Evolutionary conservation across 805 yeast genomes (phyloP), one percentile per base, ranked within the genome.

Genomic region (Nakazawaea ernobii): DNA sequence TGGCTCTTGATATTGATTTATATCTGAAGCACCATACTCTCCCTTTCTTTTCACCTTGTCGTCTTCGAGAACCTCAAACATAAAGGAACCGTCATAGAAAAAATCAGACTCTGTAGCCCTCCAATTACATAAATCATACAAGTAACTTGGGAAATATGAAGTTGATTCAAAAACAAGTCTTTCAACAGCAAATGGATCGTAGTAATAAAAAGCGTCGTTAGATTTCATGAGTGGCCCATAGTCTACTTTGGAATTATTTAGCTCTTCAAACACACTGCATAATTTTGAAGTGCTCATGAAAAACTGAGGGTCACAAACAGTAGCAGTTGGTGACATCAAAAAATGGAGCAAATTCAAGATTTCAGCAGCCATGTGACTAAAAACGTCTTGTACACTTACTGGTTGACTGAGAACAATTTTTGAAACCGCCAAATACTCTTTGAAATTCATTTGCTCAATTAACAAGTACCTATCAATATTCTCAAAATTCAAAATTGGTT

Each of bases 261-360:
- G 35, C 30, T 20, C 8, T 4, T 33, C 27, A 11, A 44, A 9
- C 1, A 24, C n/a, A 14, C 5, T 26, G 32, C 42, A 29, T 6
- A 44, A 24, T 8, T 32, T n/a, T 13, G 28, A 15, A 7, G 30
- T 15, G 7, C 38, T 29, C 4, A 11, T 11, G 28, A 14, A 47
- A 38, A 47, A 42, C 4, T n/a, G 24, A 7, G 50, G 42, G 29
- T 48, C 50, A 43, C 46, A 32, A 17, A 48, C 20, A 10, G 46
- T 43, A 8, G 28, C 11, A n/a, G 15, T 26, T 13, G 46, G 44
- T 4, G 33, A 27, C 15, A 48, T 27, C 9, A 48, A n/a, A 26
- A 32, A 39, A 28, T 35, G 35, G 2, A 43, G 11, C 10, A 48
- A 6, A 14, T 43, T 35, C 26, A 48, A 43, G 13, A 48, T 20